A percentile compares a stretch with the other conserved stretches of the same genome.
These are phyloP conservation scores for Ophiostoma pallidulum DNA, from an alignment of 2,329 filamentous ascomycete genomes.

Conservation along the genomic window DNA sequence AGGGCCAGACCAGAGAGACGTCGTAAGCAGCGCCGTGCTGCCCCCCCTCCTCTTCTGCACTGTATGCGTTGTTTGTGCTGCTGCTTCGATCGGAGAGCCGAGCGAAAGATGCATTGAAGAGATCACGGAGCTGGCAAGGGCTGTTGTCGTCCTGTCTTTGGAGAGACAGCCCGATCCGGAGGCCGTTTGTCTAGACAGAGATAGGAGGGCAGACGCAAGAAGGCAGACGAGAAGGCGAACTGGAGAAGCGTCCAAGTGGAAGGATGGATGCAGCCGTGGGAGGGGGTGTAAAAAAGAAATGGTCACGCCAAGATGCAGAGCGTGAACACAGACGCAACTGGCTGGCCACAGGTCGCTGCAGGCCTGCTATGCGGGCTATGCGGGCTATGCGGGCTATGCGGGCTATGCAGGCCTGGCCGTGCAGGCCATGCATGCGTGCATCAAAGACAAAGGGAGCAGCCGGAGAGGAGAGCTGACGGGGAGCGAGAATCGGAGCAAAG, in stretches of 20 bases:
- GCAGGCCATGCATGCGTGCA: neutral
- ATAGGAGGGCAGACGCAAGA: too few species aligned
- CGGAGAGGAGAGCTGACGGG: neutral
- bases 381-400: too few species aligned
- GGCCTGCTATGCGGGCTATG: too few species aligned
- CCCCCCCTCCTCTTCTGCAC: neutral
- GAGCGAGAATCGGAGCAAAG: neutral
- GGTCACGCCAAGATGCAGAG: slow-evolving; percentile 8
- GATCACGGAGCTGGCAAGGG: too few species aligned
- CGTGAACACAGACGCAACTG: slow-evolving; percentile 1
- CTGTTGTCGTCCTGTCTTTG: too few species aligned
- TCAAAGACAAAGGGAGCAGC: neutral
- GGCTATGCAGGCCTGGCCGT: too few species aligned
- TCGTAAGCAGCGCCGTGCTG: too few species aligned
- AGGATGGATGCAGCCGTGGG: neutral
- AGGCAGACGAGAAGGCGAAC: neutral
- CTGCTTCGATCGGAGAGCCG: too few species aligned
- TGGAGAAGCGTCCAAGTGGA: neutral
- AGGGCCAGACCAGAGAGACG: neutral
- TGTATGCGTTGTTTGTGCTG: neutral
- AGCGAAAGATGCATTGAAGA: too few species aligned
- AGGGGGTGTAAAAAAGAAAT: neutral
- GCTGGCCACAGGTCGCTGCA: slow-evolving; percentile 1
- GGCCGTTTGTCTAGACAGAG: too few species aligned
- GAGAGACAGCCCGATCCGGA: too few species aligned